These are phyloP conservation scores for Teunomyces atbi DNA, from an alignment of 805 yeast genomes.

Conservation along the genomic window DNA sequence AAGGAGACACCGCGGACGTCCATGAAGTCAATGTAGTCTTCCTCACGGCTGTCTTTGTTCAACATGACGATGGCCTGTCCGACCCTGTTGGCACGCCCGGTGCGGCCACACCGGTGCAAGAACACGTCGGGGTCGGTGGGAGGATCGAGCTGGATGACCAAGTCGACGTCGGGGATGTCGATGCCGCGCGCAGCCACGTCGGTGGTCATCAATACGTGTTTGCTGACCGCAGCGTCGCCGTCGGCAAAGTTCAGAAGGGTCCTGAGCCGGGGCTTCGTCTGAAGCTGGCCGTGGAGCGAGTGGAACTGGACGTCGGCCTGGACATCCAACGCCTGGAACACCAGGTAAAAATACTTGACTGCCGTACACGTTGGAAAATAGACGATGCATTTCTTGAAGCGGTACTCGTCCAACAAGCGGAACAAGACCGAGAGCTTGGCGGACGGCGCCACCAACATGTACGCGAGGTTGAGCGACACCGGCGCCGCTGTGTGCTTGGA, in stretches of 20 bases:
- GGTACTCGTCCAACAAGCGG: constrained; percentile 49
- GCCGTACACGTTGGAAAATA: constrained; percentile 89
- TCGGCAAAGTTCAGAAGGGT: constrained; percentile 63
- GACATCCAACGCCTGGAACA: constrained; percentile 44
- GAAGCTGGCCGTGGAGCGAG: constrained; percentile 88
- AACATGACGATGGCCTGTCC: constrained; percentile 80
- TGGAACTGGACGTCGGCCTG: constrained; percentile 44
- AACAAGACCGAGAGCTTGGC: constrained; percentile 60
- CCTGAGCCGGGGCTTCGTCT: constrained; percentile 73
- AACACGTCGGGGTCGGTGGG: constrained; percentile 92
- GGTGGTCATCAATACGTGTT: constrained; percentile 77
- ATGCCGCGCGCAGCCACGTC: constrained; percentile 99
- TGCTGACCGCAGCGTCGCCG: constrained; percentile 37
- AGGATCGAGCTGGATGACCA: constrained; percentile 92
- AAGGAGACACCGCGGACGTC: constrained; percentile 61
- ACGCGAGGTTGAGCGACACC: constrained; percentile 57
- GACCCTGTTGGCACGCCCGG: constrained; percentile 85
- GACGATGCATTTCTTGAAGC: constrained; percentile 78
- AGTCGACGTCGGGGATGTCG: constrained; percentile 91
- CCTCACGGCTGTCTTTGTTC: constrained; percentile 70
- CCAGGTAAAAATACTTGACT: constrained; percentile 71
- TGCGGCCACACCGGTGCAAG: constrained; percentile 91
- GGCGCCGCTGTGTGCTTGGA: constrained; percentile 55
- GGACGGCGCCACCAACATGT: constrained; percentile 57
- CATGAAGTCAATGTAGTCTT: constrained; percentile 78